Percentiles rank a stretch among this genome's conserved stretches.
Conservation (phyloP, 768 basidiomycete species). For the Pleurotus platypus region DNA sequence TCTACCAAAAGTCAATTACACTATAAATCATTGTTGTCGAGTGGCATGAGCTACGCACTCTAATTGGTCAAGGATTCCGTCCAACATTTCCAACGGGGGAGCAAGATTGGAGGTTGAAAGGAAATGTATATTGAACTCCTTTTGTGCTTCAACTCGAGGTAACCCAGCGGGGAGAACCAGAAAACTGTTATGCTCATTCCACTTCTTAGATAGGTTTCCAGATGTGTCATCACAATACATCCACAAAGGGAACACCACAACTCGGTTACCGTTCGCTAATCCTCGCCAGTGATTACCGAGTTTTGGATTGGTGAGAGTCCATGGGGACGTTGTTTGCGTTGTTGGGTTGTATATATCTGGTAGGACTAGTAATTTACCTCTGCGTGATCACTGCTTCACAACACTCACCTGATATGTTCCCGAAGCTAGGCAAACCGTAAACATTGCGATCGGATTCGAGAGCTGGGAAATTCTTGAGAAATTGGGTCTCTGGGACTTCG, state of each 20-base stretch:
- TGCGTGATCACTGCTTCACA: too few relatives aligned
- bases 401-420: constrained; percentile 11
- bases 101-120: constrained; percentile 37
- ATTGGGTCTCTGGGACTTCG: constrained; percentile 7
- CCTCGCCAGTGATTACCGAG: constrained; percentile 23
- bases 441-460: neutral
- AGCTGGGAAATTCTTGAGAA: constrained; percentile 9
- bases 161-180: constrained; percentile 34
- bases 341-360: neutral
- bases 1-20: constrained; percentile 12
- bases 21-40: neutral
- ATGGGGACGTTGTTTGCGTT: neutral
- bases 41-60: constrained; percentile 18
- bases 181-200: constrained; percentile 42
- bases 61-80: constrained; percentile 28
- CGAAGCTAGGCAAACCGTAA: constrained; percentile 11
- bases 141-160: constrained; percentile 20
- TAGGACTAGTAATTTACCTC: too few relatives aligned
- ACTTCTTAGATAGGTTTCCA: constrained; percentile 42
- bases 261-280: constrained; percentile 24
- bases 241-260: constrained; percentile 30
- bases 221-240: constrained; percentile 43
- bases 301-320: constrained; percentile 14
- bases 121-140: constrained; percentile 37
- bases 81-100: constrained; percentile 40